Conservation (phyloP, 805 yeast species). For the Ogataea siamensis region DNA sequence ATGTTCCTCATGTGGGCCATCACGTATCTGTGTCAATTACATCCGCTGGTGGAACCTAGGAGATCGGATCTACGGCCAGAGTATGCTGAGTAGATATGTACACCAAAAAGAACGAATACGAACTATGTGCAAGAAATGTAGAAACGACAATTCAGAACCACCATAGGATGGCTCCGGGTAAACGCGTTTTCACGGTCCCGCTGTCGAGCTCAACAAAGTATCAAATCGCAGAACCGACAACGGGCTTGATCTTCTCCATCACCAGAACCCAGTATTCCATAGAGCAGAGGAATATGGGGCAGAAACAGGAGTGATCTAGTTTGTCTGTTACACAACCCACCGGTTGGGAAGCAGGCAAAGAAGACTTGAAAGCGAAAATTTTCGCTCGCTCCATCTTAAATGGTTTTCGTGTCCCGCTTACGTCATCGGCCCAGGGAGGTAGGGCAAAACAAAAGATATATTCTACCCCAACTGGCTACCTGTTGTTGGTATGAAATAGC, state of each 20-base stretch:
- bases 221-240: slow-evolving; percentile 24
- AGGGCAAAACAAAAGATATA: slow-evolving; percentile 2
- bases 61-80: slow-evolving; percentile 90
- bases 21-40: slow-evolving; percentile 82
- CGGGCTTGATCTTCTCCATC: slow-evolving; percentile 34
- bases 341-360: slow-evolving; percentile 5
- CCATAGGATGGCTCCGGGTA: slow-evolving; percentile 8
- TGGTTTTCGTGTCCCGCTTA: slow-evolving; percentile 2
- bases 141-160: slow-evolving; percentile 10
- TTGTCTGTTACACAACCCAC: slow-evolving; percentile 5
- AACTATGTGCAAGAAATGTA: slow-evolving; percentile 4
- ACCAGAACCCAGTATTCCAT: slow-evolving; percentile 34
- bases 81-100: slow-evolving; percentile 37
- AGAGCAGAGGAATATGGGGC: slow-evolving; percentile 31
- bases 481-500: neutral
- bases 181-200: slow-evolving; percentile 27
- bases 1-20: slow-evolving; percentile 72
- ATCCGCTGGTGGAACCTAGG: slow-evolving; percentile 88
- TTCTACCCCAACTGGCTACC: neutral
- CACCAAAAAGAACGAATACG: slow-evolving; percentile 1
- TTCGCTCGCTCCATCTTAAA: neutral
- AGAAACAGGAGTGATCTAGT: slow-evolving; percentile 30
- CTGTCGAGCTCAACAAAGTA: slow-evolving; percentile 25
- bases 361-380: neutral
- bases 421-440: neutral